These are phyloP conservation scores for Sporothrix inflata DNA, from an alignment of 2,329 filamentous ascomycete species.

Conservation along the genomic window DNA sequence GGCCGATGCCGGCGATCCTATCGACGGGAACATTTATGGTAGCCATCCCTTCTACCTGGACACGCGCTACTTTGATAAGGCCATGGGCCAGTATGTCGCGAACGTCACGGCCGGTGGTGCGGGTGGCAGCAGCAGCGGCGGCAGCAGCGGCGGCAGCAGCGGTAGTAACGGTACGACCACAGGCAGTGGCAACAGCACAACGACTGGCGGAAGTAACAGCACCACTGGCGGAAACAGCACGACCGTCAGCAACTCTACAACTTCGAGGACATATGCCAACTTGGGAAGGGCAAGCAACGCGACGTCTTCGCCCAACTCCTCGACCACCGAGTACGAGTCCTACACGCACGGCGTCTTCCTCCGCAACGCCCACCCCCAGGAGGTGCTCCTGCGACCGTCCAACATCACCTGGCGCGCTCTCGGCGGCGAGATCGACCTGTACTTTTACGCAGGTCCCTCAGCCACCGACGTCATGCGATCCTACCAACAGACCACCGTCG, in stretches of 20 bases:
- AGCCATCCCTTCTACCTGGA: constrained; percentile 68
- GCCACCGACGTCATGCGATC: constrained; percentile 69
- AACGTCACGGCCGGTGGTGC: constrained; percentile 51
- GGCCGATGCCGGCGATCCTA: constrained; percentile 30
- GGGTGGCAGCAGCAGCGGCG: background rate
- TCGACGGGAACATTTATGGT: constrained; percentile 66
- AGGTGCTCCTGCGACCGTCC: constrained; percentile 56
- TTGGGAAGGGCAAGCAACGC: background rate
- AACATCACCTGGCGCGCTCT: constrained; percentile 61
- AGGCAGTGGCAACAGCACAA: constrained; percentile 25
- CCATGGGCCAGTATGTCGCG: constrained; percentile 56
- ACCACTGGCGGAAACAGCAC: background rate
- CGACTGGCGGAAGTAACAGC: constrained; percentile 25
- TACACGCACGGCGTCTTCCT: constrained; percentile 63
- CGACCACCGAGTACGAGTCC: constrained; percentile 49
- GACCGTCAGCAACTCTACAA: background rate
- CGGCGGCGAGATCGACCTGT: constrained; percentile 77
- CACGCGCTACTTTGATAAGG: constrained; percentile 69
- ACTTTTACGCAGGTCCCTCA: constrained; percentile 75
- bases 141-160: too few species aligned
- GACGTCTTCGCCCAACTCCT: background rate
- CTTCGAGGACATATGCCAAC: background rate
- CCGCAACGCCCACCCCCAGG: constrained; percentile 67
- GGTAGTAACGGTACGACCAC: background rate
- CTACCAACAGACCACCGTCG: constrained; percentile 65